phyloP scores from a whole-genome alignment of 148 eudicot genomes.

The Silene conica region DNA sequence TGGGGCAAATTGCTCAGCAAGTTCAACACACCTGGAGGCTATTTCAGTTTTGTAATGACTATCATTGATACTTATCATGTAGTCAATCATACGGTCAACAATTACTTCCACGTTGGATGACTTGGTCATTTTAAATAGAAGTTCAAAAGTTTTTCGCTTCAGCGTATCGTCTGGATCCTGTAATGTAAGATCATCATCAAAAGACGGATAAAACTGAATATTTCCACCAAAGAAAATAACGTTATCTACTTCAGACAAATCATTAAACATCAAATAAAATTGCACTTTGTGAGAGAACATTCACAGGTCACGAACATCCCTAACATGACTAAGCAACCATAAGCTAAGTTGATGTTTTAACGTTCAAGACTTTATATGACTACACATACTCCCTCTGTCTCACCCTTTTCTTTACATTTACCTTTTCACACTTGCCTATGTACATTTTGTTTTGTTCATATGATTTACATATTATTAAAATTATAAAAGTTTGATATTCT shows the following conservation, averaged over 20 bases:
- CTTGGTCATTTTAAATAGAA: conserved; percentile 93
- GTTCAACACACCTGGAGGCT: conserved; percentile 97
- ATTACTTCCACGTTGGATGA: conserved; percentile 96
- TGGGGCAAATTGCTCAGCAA: conserved; percentile 98
- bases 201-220: not conserved
- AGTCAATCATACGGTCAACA: conserved; percentile 94
- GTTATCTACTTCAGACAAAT: not conserved
- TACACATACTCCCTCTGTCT: too few species aligned
- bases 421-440: too few species aligned
- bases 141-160: conserved; percentile 94
- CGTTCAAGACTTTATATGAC: not conserved
- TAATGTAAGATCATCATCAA: conserved; percentile 19
- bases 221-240: not conserved
- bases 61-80: conserved; percentile 86
- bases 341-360: not conserved
- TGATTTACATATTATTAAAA: too few species aligned
- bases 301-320: conserved; percentile 1
- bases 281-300: not conserved
- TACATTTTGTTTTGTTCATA: too few species aligned
- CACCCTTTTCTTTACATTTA: too few species aligned
- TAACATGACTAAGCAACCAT: not conserved
- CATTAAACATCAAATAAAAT: not conserved
- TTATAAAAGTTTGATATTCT: too few species aligned
- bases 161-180: conserved; percentile 99
- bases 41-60: conserved; percentile 95